Base-by-base conservation (phyloP, 2,329 filamentous ascomycete species). In the Talaromyces piceae region DNA sequence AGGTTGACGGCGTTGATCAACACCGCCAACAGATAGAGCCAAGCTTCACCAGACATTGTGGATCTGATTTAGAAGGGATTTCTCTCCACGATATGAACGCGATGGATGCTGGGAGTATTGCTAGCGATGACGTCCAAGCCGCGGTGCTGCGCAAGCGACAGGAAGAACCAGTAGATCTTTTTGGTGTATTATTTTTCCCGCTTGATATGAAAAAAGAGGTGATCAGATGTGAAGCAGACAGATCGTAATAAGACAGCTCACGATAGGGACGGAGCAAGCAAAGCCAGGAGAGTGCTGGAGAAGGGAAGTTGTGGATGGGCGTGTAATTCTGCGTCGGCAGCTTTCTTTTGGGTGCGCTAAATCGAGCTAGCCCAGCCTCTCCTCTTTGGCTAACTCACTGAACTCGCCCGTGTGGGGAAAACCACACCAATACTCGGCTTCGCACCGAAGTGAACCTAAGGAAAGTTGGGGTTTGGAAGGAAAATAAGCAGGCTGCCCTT, bases 1-100 rank as follows among this genome's bases (percentile, higher is more conserved):
- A 98, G 82, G 80, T 98, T 98, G 83, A 98, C 91, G 77, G 93
- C 93, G 78, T 98, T 98, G 79, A 98, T 94, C 71, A 98, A 82
- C 73, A 98, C 94, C 75, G 91, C 86, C 74, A 98, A 81, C 65
- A 98, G 84, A 78, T 94, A 98, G 71, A 98, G 79, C 93, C 93
- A 96, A 72, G 91, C 91, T 82, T 96, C 91, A 73, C 91, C 91
- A 67, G 91, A 95, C 91, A 96, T 96, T 68, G 70, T 83, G 72
- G 61, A 54, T 18, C n/a, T 9, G 33, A 28, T 2, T 20, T 20
- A n/a, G n/a, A n/a, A n/a, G n/a, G n/a, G n/a, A n/a, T n/a, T n/a
- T n/a, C n/a, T n/a, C n/a, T n/a, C n/a, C n/a, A n/a, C n/a, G n/a
- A n/a, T n/a, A n/a, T n/a, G n/a, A n/a, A n/a, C n/a, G n/a, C n/a